These are phyloP conservation scores for Russula emetica DNA, from an alignment of 768 basidiomycete genomes.

Conservation along the genomic window DNA sequence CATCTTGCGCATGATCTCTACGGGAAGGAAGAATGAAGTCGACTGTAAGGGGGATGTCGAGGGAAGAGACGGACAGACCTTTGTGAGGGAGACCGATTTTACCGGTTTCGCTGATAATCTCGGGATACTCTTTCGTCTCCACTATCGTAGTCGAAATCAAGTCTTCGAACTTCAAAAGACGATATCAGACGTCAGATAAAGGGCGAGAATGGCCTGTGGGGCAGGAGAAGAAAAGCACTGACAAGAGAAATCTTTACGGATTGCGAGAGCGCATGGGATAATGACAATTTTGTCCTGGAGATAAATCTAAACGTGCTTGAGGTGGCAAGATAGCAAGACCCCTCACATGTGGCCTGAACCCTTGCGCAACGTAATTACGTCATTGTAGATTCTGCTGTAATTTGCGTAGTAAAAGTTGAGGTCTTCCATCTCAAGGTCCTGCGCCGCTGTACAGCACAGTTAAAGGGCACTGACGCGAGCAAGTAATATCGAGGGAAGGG, in stretches of 20 bases:
- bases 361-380: conserved; percentile 91
- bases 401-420: conserved; percentile 96
- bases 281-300: conserved; percentile 86
- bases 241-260: conserved; percentile 96
- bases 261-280: conserved; percentile 93
- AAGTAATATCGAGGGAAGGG: conserved; percentile 8
- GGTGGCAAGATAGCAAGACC: conserved; percentile 25
- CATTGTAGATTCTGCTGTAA: conserved; percentile 96
- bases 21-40: neutral
- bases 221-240: conserved; percentile 22
- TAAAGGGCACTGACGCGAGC: neutral
- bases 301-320: conserved; percentile 6
- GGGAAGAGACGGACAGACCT: conserved; percentile 40
- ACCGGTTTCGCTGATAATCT: conserved; percentile 88
- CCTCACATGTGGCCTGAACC: conserved; percentile 93
- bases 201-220: neutral
- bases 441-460: conserved; percentile 51
- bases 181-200: neutral
- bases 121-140: conserved; percentile 94
- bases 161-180: conserved; percentile 68
- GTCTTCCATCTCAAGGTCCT: conserved; percentile 94
- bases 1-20: conserved; percentile 97
- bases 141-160: conserved; percentile 90
- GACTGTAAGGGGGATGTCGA: neutral
- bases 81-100: conserved; percentile 89